phyloP scores from a whole-genome alignment of 306 rosid species.

The Lotus japonicus region DNA sequence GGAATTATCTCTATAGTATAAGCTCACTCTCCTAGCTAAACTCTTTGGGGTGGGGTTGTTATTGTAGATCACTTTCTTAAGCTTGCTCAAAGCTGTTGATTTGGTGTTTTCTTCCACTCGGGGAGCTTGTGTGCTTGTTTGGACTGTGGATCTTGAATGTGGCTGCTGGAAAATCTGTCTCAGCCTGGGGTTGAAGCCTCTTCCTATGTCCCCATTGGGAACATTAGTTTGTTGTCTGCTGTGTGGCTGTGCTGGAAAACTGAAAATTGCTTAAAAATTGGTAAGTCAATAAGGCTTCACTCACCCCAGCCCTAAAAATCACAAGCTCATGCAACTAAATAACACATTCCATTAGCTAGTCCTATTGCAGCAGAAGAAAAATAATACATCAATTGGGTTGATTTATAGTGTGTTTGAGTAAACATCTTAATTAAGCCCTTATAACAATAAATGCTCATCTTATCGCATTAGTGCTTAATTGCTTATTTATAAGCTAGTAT shows the following conservation, averaged over 20 bases:
- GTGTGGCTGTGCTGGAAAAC: conserved; percentile 24
- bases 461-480: too few relatives aligned
- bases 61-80: conserved; percentile 42
- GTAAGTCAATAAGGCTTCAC: background rate
- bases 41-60: conserved; percentile 31
- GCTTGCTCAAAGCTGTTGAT: conserved; percentile 43
- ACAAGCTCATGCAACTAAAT: background rate
- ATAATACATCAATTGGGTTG: too few relatives aligned
- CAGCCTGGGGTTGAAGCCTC: conserved; percentile 19
- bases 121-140: conserved; percentile 21
- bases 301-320: background rate
- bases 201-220: conserved; percentile 12
- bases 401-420: too few relatives aligned
- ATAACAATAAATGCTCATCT: too few relatives aligned
- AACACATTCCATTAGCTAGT: background rate
- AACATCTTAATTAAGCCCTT: too few relatives aligned
- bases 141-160: conserved; percentile 24
- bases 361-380: background rate
- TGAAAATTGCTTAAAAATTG: conserved; percentile 23
- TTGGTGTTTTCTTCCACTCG: conserved; percentile 24
- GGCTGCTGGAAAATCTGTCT: conserved; percentile 16
- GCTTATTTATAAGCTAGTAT: too few relatives aligned
- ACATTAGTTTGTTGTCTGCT: conserved; percentile 17
- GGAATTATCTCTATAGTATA: conserved; percentile 42
- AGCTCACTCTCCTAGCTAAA: conserved; percentile 31